A percentile compares a stretch with the other conserved stretches of the same genome.
Evolutionary conservation across 305 asterid genomes (phyloP).

Genomic region (Andrographis paniculata): DNA sequence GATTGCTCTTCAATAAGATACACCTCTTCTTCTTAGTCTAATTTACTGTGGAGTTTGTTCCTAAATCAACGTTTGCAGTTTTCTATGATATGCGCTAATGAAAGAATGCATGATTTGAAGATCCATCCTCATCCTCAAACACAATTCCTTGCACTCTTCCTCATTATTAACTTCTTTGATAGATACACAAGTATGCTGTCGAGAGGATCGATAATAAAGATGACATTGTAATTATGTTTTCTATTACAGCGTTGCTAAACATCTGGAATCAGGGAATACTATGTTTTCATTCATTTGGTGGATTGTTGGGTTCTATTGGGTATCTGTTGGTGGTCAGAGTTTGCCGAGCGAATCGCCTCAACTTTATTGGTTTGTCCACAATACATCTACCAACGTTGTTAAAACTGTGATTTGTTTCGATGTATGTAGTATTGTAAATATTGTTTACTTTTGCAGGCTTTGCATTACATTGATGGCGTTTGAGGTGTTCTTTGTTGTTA

Average conservation of each 20-base stretch:
- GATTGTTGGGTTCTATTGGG: conserved; percentile 95
- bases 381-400: conserved; percentile 16
- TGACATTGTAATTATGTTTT: not conserved
- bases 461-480: conserved; percentile 95
- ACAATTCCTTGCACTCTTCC: not conserved
- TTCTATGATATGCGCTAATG: too few species aligned
- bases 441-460: conserved; percentile 54
- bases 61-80: too few species aligned
- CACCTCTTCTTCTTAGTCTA: not conserved
- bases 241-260: conserved; percentile 54
- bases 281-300: conserved; percentile 99
- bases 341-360: conserved; percentile 64
- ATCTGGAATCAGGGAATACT: conserved; percentile 89
- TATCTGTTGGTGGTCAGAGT: conserved; percentile 69
- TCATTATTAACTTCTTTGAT: conserved; percentile 3
- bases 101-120: too few species aligned
- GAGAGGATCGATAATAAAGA: not conserved
- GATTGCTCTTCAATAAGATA: not conserved
- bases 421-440: conserved; percentile 2
- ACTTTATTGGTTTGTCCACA: conserved; percentile 73
- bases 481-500: conserved; percentile 92
- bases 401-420: conserved; percentile 7
- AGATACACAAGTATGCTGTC: conserved; percentile 3
- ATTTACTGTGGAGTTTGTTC: not conserved
- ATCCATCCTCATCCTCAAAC: not conserved